A percentile compares a stretch with the other conserved stretches of the same genome.
Evolutionary conservation across 305 asterid genomes (phyloP).

Genomic region (Andrographis paniculata): DNA sequence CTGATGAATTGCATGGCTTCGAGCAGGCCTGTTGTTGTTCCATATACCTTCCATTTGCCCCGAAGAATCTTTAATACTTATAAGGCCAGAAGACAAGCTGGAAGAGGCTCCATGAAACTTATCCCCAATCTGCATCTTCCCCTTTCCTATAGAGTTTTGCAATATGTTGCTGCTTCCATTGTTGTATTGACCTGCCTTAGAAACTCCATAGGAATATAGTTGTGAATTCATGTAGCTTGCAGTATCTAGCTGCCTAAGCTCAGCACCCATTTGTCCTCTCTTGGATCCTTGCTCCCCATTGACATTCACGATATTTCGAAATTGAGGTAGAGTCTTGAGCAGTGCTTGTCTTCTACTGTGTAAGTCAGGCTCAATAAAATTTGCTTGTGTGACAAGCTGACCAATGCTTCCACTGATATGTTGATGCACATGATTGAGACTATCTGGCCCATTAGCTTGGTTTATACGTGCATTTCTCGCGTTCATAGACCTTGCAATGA

Average conservation of each 20-base stretch:
- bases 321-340: constrained; percentile 27
- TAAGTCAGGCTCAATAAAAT: constrained; percentile 18
- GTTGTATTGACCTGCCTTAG: constrained; percentile 14
- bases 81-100: constrained; percentile 26
- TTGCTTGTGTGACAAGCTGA: constrained; percentile 30
- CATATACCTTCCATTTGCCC: constrained; percentile 26
- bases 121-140: constrained; percentile 27
- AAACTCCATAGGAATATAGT: constrained; percentile 24
- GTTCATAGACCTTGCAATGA: constrained; percentile 47
- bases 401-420: constrained; percentile 23
- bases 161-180: constrained; percentile 21
- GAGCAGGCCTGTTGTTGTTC: constrained; percentile 20
- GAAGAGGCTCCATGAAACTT: constrained; percentile 23
- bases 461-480: constrained; percentile 27
- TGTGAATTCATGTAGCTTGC: constrained; percentile 29
- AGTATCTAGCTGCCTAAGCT: constrained; percentile 22
- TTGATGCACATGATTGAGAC: constrained; percentile 32
- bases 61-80: constrained; percentile 24
- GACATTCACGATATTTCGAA: constrained; percentile 20
- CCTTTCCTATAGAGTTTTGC: constrained; percentile 22
- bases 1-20: constrained; percentile 23
- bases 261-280: constrained; percentile 29
- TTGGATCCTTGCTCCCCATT: constrained; percentile 33
- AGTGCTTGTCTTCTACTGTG: constrained; percentile 28
- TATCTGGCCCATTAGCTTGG: constrained; percentile 22